phyloP scores from a whole-genome alignment of 108 stramenopile genomes.

The Licmophora abbreviata region DNA sequence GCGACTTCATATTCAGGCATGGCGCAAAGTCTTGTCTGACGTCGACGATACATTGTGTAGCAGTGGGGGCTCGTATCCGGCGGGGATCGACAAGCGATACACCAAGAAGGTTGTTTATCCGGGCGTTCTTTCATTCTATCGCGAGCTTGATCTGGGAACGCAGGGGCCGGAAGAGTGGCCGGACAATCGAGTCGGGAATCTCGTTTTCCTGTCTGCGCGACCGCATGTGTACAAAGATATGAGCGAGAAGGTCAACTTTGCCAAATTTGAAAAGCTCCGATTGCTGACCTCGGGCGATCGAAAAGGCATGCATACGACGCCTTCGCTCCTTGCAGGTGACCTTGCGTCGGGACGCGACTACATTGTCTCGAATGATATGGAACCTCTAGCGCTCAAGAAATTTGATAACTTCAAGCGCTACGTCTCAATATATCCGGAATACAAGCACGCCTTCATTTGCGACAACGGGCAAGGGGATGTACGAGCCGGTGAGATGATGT shows the following conservation, averaged over 20 bases:
- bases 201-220: slow-evolving; percentile 95
- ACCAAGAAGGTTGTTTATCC: slow-evolving; percentile 90
- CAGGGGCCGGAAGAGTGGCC: slow-evolving; percentile 88
- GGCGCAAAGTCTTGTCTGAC: slow-evolving; percentile 96
- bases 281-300: slow-evolving; percentile 46
- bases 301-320: slow-evolving; percentile 89
- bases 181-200: slow-evolving; percentile 76
- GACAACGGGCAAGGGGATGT: slow-evolving; percentile 99
- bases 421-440: slow-evolving; percentile 94
- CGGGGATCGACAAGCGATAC: slow-evolving; percentile 87
- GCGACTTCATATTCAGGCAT: slow-evolving; percentile 37
- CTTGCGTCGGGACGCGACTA: slow-evolving; percentile 86
- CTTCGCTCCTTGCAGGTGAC: slow-evolving; percentile 92
- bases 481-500: slow-evolving; percentile 94
- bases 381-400: slow-evolving; percentile 84
- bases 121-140: slow-evolving; percentile 92
- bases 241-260: slow-evolving; percentile 84
- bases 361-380: slow-evolving; percentile 84
- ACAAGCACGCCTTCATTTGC: slow-evolving; percentile 91
- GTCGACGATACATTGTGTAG: slow-evolving; percentile 95
- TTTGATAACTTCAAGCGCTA: slow-evolving; percentile 92
- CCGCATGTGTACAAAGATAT: slow-evolving; percentile 98
- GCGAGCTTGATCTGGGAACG: slow-evolving; percentile 91
- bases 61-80: slow-evolving; percentile 93
- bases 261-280: slow-evolving; percentile 88